Evolutionary conservation across 352 stramenopile genomes (phyloP).

Genomic region (Phytopythium helicoides): DNA sequence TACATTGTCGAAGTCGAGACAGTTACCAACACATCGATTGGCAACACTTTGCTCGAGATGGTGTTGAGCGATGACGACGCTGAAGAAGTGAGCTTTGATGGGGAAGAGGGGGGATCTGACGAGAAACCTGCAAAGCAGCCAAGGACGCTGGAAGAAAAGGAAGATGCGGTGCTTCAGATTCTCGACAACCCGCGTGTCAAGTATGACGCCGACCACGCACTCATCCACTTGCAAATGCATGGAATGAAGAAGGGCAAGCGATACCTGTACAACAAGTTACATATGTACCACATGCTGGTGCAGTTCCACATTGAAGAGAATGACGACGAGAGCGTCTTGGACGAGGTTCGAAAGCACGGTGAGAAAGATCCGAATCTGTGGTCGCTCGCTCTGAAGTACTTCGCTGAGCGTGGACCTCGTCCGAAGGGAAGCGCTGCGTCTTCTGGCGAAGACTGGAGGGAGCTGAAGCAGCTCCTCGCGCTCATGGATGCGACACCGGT

Average conservation of each 20-base stretch:
- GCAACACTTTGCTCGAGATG: slow-evolving; percentile 90
- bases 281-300: slow-evolving; percentile 94
- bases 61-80: slow-evolving; percentile 68
- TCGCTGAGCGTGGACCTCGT: slow-evolving; percentile 77
- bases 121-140: slow-evolving; percentile 11
- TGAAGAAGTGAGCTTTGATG: not conserved
- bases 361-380: slow-evolving; percentile 90
- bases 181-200: slow-evolving; percentile 88
- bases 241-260: slow-evolving; percentile 91
- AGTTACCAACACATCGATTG: slow-evolving; percentile 86
- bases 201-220: slow-evolving; percentile 92
- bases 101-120: slow-evolving; percentile 15
- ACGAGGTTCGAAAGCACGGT: slow-evolving; percentile 88
- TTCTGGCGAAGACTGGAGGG: slow-evolving; percentile 69
- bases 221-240: slow-evolving; percentile 92
- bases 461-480: slow-evolving; percentile 73
- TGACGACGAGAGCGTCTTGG: slow-evolving; percentile 86
- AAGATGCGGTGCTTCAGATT: slow-evolving; percentile 83
- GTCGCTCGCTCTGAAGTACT: slow-evolving; percentile 90
- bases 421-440: slow-evolving; percentile 47
- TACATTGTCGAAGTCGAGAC: slow-evolving; percentile 89
- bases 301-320: slow-evolving; percentile 93
- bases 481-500: slow-evolving; percentile 79
- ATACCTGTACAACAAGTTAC: slow-evolving; percentile 93
- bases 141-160: slow-evolving; percentile 55